Conservation (phyloP, 2,329 filamentous ascomycete species). For the Talaromyces funiculosus region DNA sequence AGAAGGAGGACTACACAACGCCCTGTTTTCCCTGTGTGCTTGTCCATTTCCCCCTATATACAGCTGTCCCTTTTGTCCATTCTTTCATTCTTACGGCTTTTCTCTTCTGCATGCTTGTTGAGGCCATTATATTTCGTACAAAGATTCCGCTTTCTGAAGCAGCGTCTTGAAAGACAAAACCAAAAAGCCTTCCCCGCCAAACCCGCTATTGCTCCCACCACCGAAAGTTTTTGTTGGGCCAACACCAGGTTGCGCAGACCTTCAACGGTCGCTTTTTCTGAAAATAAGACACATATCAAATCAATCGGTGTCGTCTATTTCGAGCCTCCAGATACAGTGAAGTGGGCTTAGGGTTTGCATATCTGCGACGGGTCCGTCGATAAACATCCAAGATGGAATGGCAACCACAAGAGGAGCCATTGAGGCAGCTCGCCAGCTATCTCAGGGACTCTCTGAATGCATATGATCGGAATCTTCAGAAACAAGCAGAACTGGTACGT, state of each 20-base stretch:
- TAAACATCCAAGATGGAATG: slow-evolving; percentile 64
- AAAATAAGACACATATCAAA: neutral
- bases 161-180: neutral
- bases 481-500: slow-evolving; percentile 76
- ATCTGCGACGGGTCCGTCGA: slow-evolving; percentile 10
- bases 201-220: slow-evolving; percentile 9
- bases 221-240: slow-evolving; percentile 7
- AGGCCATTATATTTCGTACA: neutral
- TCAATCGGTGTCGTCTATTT: neutral
- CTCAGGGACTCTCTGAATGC: slow-evolving; percentile 88
- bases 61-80: neutral
- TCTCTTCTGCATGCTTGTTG: neutral
- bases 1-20: neutral
- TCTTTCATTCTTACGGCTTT: neutral
- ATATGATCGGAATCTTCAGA: slow-evolving; percentile 71
- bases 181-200: slow-evolving; percentile 11
- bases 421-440: slow-evolving; percentile 82
- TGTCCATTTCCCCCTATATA: neutral
- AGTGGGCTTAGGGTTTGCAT: neutral
- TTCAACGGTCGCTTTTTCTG: neutral
- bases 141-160: neutral
- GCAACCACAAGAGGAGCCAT: slow-evolving; percentile 81
- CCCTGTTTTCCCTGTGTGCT: neutral
- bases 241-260: neutral
- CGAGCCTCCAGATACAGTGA: neutral